Base-by-base conservation (phyloP, 1,284 basidiomycete genomes). In the Coriolopsis trogii region DNA sequence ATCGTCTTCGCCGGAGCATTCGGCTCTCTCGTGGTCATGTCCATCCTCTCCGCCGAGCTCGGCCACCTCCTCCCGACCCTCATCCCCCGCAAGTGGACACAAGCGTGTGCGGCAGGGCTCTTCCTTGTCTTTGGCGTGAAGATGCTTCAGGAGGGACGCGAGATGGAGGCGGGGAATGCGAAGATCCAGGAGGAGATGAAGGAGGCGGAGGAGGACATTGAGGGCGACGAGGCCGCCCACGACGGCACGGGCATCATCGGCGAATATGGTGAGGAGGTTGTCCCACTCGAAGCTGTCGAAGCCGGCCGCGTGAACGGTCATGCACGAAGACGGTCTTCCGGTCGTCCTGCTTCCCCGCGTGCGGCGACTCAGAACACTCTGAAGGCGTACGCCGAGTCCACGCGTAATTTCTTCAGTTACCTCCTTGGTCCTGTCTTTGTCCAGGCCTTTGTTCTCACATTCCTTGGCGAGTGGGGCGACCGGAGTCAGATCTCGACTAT, bases 401-500 rank as follows among this genome's bases (percentile, higher is more conserved):
- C 84, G 4, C 80, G 92, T 59, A 95, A 95, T 65, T 85, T 94
- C 59, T 87, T 85, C 68, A 87, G 87, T 61, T 74, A 97, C 23
- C 74, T 95, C 59, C 78, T 98, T 16, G 93, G 89, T 1, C 97
- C 96, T 0, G 91, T 97, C 1, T 98, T 98, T 63, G 94, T 96
- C 2, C 95, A 99, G 71, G 87, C 94, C 0, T 99, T 99, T 63
- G 75, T 96, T 31, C 78, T 99, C 50, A 98, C 96, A 0, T 99
- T 99, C 72, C 78, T 99, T 10, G 97, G 95, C 20, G 96, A 99
- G 71, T 99, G 96, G 96, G 97, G 96, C 1, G 97, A 99, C 72
- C 77, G 96, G 38, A 95, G 91, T 66, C 97, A 99, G 73, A 96
- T 99, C 62, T 91, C 97, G 0, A 99, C 96, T 0, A 98, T 99